A percentile compares a stretch with the other conserved stretches of the same genome.
These are phyloP conservation scores for Coemansia sp. DNA, from an alignment of 192 early-diverging fungal species.

Conservation along the genomic window DNA sequence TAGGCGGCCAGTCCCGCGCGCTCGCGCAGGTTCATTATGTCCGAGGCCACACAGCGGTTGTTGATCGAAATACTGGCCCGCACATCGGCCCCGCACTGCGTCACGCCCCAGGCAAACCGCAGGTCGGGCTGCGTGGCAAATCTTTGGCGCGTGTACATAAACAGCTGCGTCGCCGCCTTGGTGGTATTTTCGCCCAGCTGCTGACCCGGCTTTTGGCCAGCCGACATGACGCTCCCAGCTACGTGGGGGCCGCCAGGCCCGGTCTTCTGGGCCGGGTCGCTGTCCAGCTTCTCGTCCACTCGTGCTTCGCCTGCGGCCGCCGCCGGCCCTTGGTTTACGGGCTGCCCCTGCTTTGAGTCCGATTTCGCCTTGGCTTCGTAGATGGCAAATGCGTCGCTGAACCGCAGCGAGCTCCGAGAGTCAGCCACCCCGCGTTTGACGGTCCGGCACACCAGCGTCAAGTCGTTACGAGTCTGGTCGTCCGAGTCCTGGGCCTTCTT, in stretches of 20 bases:
- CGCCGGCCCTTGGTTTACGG: too few species aligned
- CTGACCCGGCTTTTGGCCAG: too few species aligned
- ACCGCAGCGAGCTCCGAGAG: not conserved
- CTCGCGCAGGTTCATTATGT: not conserved
- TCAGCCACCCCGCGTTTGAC: not conserved
- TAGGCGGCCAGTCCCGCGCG: too few species aligned
- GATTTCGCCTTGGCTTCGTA: not conserved
- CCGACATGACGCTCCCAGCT: too few species aligned
- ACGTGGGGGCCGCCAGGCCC: too few species aligned
- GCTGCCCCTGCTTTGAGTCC: not conserved
- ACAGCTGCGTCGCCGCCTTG: not conserved
- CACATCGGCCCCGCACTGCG: not conserved
- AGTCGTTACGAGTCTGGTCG: not conserved
- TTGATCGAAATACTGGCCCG: constrained; percentile 2
- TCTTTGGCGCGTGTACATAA: not conserved
- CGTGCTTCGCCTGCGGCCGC: not conserved
- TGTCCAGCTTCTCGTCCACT: not conserved
- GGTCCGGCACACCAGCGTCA: not conserved
- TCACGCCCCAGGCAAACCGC: constrained; percentile 4
- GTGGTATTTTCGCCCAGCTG: not conserved
- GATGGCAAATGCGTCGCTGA: not conserved
- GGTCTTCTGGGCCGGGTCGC: too few species aligned
- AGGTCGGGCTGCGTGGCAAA: constrained; percentile 3
- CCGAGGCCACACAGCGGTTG: not conserved
- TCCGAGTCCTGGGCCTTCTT: not conserved